These are phyloP conservation scores for Aspergillus texensis DNA, from an alignment of 2,329 filamentous ascomycete species.

Conservation along the genomic window DNA sequence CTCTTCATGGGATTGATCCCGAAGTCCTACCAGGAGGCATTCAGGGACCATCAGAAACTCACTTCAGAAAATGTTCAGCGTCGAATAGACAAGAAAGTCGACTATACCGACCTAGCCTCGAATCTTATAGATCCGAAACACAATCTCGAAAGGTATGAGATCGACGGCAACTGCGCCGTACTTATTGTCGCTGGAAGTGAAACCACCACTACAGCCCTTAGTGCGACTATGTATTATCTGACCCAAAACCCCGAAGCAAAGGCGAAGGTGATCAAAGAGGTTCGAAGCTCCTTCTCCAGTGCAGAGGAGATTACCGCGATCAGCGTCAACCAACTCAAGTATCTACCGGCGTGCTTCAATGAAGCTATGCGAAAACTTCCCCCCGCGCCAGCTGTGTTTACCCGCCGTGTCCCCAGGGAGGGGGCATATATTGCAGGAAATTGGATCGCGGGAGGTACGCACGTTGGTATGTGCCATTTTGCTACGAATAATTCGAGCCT, in stretches of 20 bases:
- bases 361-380: conserved; percentile 28
- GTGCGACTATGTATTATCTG: background rate
- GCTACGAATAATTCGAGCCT: background rate
- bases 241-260: background rate
- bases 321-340: conserved; percentile 9
- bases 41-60: background rate
- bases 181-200: conserved; percentile 4
- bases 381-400: conserved; percentile 22
- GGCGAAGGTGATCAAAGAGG: background rate
- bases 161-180: background rate
- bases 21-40: background rate
- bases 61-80: background rate
- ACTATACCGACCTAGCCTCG: conserved; percentile 13
- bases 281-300: background rate
- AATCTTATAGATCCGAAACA: background rate
- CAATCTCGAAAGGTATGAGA: background rate
- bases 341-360: conserved; percentile 24
- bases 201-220: background rate
- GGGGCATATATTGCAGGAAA: conserved; percentile 13
- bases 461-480: background rate
- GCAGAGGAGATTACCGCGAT: background rate
- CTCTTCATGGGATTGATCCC: background rate
- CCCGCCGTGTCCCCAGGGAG: conserved; percentile 19
- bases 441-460: background rate
- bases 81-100: background rate